These are phyloP conservation scores for Rhodamnia argentea DNA, from an alignment of 345 rosid genomes.

Conservation along the genomic window DNA sequence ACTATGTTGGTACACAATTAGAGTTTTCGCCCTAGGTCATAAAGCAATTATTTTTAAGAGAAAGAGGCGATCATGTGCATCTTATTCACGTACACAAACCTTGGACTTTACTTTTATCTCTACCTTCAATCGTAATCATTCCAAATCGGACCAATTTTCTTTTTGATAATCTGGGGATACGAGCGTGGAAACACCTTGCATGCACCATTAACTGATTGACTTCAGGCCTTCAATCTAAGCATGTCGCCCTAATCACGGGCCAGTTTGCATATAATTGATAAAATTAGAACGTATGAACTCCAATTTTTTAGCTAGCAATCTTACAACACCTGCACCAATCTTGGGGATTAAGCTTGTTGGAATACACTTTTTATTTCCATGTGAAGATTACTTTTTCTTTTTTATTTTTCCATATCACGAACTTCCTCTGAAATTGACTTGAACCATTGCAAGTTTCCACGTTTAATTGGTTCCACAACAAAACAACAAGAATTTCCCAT, in stretches of 20 bases:
- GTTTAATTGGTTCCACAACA: too few species aligned
- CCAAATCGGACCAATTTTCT: fast-evolving
- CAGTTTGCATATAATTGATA: neutral
- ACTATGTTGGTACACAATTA: neutral
- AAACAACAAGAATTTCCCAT: too few species aligned
- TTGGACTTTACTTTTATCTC: neutral
- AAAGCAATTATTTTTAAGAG: neutral
- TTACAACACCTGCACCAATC: fast-evolving
- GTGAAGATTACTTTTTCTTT: too few species aligned
- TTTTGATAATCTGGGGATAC: neutral
- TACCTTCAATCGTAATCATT: neutral
- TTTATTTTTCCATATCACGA: too few species aligned
- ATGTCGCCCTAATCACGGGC: neutral
- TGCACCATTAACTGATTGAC: neutral
- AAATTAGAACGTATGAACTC: neutral
- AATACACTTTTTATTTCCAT: neutral
- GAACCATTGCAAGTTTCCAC: too few species aligned
- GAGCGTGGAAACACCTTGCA: neutral
- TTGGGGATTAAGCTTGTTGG: fast-evolving
- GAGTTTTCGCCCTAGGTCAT: neutral
- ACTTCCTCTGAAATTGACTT: too few species aligned
- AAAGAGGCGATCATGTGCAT: neutral
- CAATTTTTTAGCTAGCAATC: neutral
- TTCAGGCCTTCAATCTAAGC: neutral
- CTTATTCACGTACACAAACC: neutral